phyloP scores from a whole-genome alignment of 345 rosid species.

The Melaleuca alternifolia region DNA sequence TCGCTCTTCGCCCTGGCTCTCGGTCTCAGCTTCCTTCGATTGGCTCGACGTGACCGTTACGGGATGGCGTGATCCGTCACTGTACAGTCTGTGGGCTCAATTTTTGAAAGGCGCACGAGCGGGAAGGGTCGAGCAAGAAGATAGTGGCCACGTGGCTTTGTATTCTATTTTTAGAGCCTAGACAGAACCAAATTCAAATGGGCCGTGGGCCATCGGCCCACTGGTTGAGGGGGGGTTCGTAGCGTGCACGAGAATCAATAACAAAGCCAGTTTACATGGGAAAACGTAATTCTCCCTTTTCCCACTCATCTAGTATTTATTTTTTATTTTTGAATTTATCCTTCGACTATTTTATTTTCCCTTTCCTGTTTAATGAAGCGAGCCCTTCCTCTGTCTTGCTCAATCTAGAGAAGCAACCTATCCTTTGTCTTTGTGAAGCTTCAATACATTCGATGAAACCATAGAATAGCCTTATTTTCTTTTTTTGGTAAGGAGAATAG shows the following conservation, averaged over 20 bases:
- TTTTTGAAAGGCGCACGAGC: conserved; percentile 6
- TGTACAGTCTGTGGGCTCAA: neutral
- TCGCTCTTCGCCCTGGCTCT: neutral
- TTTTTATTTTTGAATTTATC: neutral
- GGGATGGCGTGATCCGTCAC: neutral
- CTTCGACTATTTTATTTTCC: neutral
- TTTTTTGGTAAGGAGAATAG: no score
- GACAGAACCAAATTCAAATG: neutral
- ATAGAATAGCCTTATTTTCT: no score
- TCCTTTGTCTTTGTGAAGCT: neutral
- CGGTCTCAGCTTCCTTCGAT: neutral
- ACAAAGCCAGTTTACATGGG: neutral
- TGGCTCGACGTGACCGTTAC: neutral
- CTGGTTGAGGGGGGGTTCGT: neutral
- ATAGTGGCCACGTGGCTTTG: neutral
- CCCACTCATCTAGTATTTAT: neutral
- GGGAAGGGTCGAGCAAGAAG: neutral
- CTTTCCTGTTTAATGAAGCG: neutral
- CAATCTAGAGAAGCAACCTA: neutral
- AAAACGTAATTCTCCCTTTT: neutral
- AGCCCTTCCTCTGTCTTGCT: neutral
- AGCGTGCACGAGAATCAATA: neutral
- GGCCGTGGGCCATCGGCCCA: neutral
- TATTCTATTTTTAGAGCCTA: neutral
- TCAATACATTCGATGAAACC: neutral